Base-by-base conservation (phyloP, 305 asterid genomes). In the Fraxinus xanthoxyloides region DNA sequence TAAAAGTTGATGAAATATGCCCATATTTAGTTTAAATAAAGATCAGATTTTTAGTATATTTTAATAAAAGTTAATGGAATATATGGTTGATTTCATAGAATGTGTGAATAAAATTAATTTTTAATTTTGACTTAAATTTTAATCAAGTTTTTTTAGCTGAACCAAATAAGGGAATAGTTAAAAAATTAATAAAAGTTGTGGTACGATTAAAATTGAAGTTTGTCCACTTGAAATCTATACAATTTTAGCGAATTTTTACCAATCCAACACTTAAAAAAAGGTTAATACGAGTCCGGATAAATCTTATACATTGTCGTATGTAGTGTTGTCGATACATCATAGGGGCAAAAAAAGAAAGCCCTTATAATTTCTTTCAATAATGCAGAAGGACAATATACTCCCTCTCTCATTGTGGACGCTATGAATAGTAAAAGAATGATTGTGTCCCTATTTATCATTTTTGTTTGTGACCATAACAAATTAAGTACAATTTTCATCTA, bases 301-400 rank as follows among this genome's bases (percentile, higher is more conserved):
- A 17, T n/a, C 63, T 17, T n/a, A 51, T 17, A 51, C n/a, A 51
- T 51, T 51, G 63, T 51, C 61, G 7, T 17, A n/a, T 54, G 65
- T 7, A 54, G 24, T 56, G 28, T 56, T 54, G 65, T 54, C 3
- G 12, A 19, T 19, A 56, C 24, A 1, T 9, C 31, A 69, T 69
- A 31, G 3, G 23, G 23, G n/a, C 69, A 76, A 80, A 36, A 80
- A 21, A 48, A 83, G 72, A 6, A 54, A n/a, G 24, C 17, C 7
- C 34, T 65, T 10, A 77, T 80, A 23, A 51, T 76, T 77, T 24
- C 54, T 48, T 74, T 63, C 28, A 74, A 81, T 40, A 72, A 77
- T 77, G 51, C 80, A 78, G 31, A 15, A 59, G 38, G 46, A 59
- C 38, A 78, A 72, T 80, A 76, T 84, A 79, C 35, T 10, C 36